These are phyloP conservation scores for Mrakia gelida DNA, from an alignment of 768 basidiomycete genomes.

Conservation along the genomic window DNA sequence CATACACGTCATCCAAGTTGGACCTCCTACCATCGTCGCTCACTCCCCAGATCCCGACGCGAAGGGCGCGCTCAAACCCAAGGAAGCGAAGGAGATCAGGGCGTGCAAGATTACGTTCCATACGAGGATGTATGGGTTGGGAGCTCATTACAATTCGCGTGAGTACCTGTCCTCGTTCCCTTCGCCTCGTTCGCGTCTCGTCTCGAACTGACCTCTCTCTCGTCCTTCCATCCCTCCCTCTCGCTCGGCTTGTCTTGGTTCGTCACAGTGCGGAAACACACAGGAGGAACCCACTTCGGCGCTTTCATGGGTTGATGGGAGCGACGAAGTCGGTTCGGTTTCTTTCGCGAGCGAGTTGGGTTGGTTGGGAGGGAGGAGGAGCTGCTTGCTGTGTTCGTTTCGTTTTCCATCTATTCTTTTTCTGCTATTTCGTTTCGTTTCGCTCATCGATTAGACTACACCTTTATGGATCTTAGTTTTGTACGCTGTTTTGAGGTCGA, in stretches of 20 bases:
- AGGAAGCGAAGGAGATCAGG: constrained; percentile 39
- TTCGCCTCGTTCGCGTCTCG: not conserved
- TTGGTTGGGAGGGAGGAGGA: not conserved
- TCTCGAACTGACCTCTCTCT: not conserved
- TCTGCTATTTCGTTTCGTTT: no score
- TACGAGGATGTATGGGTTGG: constrained; percentile 78
- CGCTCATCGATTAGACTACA: no score
- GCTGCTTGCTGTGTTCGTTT: not conserved
- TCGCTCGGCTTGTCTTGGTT: not conserved
- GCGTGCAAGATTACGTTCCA: constrained; percentile 42
- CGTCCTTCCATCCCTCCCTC: not conserved
- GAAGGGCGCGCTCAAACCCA: constrained; percentile 48
- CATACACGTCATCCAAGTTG: constrained; percentile 85
- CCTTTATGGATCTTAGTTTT: no score
- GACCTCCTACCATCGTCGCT: constrained; percentile 73
- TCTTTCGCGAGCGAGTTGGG: not conserved
- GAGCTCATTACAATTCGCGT: constrained; percentile 55
- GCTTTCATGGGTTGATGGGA: not conserved
- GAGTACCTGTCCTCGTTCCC: not conserved
- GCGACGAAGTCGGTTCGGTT: no score
- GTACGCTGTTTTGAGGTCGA: no score
- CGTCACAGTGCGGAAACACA: constrained; percentile 10
- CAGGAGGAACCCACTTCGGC: not conserved
- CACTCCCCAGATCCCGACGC: constrained; percentile 47
- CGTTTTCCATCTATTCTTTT: no score